Evolutionary conservation across 108 stramenopile species (phyloP).

Genomic region (Parmales sp.): DNA sequence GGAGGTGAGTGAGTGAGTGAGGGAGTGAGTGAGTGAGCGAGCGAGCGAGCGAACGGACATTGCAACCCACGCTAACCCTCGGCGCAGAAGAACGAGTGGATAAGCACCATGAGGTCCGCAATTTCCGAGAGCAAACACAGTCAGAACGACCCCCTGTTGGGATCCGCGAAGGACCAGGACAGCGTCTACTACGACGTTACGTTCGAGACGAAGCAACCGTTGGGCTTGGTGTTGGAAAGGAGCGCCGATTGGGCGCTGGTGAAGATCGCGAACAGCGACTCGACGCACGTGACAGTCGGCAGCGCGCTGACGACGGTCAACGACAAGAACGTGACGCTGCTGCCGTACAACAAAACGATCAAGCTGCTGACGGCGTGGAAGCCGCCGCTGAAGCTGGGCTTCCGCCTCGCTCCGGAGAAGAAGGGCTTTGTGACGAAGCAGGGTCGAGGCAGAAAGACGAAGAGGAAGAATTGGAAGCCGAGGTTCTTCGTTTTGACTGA

Average conservation of each 20-base stretch:
- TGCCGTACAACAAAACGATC: conserved; percentile 24
- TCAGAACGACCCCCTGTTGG: conserved; percentile 21
- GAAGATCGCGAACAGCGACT: conserved; percentile 24
- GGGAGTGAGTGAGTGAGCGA: too few relatives aligned
- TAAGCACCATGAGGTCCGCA: conserved; percentile 16
- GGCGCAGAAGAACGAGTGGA: conserved; percentile 24
- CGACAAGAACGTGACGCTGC: conserved; percentile 18
- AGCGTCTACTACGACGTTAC: conserved; percentile 19
- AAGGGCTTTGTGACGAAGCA: conserved; percentile 25
- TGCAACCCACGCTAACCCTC: too few relatives aligned
- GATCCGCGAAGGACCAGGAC: conserved; percentile 13
- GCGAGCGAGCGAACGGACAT: too few relatives aligned
- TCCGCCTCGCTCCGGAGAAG: conserved; percentile 23
- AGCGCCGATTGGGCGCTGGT: conserved; percentile 34
- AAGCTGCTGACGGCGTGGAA: conserved; percentile 26
- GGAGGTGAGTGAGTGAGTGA: too few relatives aligned
- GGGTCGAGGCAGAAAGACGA: conserved; percentile 5
- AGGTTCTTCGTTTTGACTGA: conserved; percentile 27
- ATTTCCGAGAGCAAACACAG: conserved; percentile 18
- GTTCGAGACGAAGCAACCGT: conserved; percentile 30
- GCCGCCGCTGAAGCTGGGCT: conserved; percentile 28
- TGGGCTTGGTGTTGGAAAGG: conserved; percentile 29
- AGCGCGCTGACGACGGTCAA: conserved; percentile 25
- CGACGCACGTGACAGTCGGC: conserved; percentile 19
- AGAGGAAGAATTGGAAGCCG: conserved; percentile 25